Evolutionary conservation across 768 basidiomycete genomes (phyloP).

Genomic region (Pleurotus tuoliensis): DNA sequence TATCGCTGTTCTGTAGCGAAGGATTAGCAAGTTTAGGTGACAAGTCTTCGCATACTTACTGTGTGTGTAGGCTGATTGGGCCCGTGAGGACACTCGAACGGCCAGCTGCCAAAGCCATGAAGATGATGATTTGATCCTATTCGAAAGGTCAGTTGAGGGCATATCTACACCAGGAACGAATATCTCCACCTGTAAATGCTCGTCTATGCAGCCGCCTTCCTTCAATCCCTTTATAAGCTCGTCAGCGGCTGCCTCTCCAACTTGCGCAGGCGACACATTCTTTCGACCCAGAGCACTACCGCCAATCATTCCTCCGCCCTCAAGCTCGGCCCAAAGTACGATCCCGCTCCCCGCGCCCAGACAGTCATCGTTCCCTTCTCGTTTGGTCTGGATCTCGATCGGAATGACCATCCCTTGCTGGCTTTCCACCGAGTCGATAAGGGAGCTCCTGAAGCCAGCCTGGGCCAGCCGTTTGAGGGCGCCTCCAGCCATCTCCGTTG

Average conservation of each 20-base stretch:
- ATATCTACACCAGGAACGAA: background rate
- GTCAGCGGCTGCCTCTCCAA: slow-evolving; percentile 60
- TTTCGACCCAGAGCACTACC: slow-evolving; percentile 65
- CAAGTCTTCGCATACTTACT: slow-evolving; percentile 28
- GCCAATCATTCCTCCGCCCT: slow-evolving; percentile 60
- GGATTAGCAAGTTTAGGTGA: background rate
- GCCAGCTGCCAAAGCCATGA: slow-evolving; percentile 70
- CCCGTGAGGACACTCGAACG: slow-evolving; percentile 52
- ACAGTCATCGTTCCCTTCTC: slow-evolving; percentile 41
- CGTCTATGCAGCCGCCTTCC: slow-evolving; percentile 73
- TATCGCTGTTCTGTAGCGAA: slow-evolving; percentile 53
- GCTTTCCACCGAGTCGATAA: background rate
- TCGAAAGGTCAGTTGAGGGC: background rate
- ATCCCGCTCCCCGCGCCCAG: slow-evolving; percentile 71
- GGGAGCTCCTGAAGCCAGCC: slow-evolving; percentile 27
- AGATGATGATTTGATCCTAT: slow-evolving; percentile 74
- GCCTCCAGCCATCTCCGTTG: slow-evolving; percentile 51
- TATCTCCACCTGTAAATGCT: slow-evolving; percentile 32
- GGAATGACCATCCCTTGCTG: slow-evolving; percentile 16
- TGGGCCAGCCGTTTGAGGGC: slow-evolving; percentile 41
- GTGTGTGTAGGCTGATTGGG: slow-evolving; percentile 65
- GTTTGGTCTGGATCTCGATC: slow-evolving; percentile 35
- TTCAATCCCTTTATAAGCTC: slow-evolving; percentile 54
- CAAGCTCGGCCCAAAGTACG: slow-evolving; percentile 71
- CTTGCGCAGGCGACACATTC: slow-evolving; percentile 35